phyloP scores from a whole-genome alignment of 148 eudicot genomes.

The Chenopodium suecicum region DNA sequence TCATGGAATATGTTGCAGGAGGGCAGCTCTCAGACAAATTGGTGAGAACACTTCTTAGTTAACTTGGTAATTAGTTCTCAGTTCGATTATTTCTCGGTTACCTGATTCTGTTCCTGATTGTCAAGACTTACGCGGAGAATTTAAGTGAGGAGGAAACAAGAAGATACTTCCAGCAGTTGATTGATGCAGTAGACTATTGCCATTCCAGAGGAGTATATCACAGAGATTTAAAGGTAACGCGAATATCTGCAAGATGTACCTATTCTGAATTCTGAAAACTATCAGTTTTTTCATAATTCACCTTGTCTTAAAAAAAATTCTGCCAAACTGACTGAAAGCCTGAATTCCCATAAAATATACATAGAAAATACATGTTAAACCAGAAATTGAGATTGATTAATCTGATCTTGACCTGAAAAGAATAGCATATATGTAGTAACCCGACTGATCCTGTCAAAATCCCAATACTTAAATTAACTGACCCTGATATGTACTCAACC shows the following conservation, averaged over 20 bases:
- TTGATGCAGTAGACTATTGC: conserved; percentile 50
- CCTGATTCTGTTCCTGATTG: not conserved
- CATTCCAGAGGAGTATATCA: conserved; percentile 48
- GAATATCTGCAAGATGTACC: too few relatives aligned
- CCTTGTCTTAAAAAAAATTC: too few relatives aligned
- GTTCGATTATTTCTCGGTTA: not conserved
- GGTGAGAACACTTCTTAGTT: conserved; percentile 28
- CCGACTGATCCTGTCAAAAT: too few relatives aligned
- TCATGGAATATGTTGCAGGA: conserved; percentile 57
- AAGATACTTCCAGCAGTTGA: conserved; percentile 50
- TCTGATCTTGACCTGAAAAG: too few relatives aligned
- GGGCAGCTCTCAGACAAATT: conserved; percentile 55
- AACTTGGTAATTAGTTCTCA: not conserved
- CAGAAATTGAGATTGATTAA: too few relatives aligned
- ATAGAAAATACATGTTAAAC: too few relatives aligned
- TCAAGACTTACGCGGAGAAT: conserved; percentile 36
- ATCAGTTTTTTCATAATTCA: too few relatives aligned
- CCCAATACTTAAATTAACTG: not conserved
- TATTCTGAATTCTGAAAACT: too few relatives aligned
- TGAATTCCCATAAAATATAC: too few relatives aligned
- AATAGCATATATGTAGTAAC: too few relatives aligned
- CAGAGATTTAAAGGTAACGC: conserved; percentile 40
- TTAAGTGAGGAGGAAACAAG: conserved; percentile 43
- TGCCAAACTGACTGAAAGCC: too few relatives aligned
- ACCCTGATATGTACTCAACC: not conserved